Percentiles rank a stretch among this genome's conserved stretches.
Evolutionary conservation across 1,284 basidiomycete genomes (phyloP).

Genomic region (Sporisorium sorghi): DNA sequence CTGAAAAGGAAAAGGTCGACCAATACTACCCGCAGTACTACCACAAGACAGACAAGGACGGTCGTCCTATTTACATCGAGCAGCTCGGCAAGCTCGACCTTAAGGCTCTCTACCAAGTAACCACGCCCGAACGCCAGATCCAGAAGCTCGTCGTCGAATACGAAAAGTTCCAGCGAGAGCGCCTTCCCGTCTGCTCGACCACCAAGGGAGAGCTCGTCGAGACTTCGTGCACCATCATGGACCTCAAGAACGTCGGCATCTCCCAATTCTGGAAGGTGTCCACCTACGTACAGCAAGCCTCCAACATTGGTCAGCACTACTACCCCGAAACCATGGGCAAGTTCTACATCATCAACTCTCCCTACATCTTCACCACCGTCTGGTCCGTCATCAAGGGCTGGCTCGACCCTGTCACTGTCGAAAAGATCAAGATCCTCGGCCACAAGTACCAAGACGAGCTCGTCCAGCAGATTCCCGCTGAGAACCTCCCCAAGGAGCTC

Average conservation of each 20-base stretch:
- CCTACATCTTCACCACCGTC: constrained; percentile 88
- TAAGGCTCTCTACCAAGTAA: constrained; percentile 75
- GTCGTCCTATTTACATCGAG: constrained; percentile 95
- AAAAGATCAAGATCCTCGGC: constrained; percentile 74
- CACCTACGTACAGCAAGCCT: constrained; percentile 85
- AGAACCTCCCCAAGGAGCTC: constrained; percentile 85
- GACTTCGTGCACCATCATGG: constrained; percentile 98
- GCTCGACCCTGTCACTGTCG: constrained; percentile 93
- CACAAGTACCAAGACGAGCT: constrained; percentile 59
- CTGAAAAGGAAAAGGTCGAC: constrained; percentile 84
- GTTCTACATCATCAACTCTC: constrained; percentile 85
- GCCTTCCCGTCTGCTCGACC: constrained; percentile 82
- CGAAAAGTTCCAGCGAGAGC: constrained; percentile 80
- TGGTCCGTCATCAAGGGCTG: constrained; percentile 92
- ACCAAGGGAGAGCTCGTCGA: constrained; percentile 86
- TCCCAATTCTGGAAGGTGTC: constrained; percentile 87
- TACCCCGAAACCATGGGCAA: constrained; percentile 87
- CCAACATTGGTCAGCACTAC: constrained; percentile 86
- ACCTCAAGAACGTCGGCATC: constrained; percentile 84
- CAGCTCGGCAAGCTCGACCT: constrained; percentile 90
- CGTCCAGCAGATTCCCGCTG: constrained; percentile 75
- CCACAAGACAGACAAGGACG: constrained; percentile 97
- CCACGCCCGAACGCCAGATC: constrained; percentile 88
- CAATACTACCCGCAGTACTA: constrained; percentile 94
- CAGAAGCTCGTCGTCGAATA: constrained; percentile 92